phyloP scores from a whole-genome alignment of 176 grass and related monocot genomes.

The Hordeum marinum region DNA sequence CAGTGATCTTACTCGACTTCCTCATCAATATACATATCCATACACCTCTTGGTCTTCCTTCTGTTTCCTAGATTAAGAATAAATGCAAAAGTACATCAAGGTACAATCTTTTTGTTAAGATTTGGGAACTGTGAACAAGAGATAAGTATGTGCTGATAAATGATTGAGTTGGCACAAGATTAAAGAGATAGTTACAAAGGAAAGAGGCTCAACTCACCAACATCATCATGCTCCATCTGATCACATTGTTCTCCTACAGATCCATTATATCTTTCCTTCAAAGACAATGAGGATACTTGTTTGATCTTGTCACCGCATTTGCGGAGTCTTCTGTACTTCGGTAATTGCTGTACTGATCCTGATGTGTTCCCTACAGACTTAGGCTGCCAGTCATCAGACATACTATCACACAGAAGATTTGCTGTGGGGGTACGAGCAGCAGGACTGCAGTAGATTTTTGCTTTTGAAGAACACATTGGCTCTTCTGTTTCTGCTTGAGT shows the following conservation, averaged over 20 bases:
- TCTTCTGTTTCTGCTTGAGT: constrained; percentile 31
- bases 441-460: constrained; percentile 39
- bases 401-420: constrained; percentile 60
- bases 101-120: not conserved
- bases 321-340: constrained; percentile 68
- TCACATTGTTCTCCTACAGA: constrained; percentile 13
- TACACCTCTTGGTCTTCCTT: constrained; percentile 35
- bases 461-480: constrained; percentile 24
- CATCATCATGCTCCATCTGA: constrained; percentile 24
- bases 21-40: constrained; percentile 60
- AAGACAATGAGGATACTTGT: constrained; percentile 32
- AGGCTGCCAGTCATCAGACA: constrained; percentile 46
- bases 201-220: constrained; percentile 40
- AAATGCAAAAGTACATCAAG: constrained; percentile 14
- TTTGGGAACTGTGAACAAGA: not conserved
- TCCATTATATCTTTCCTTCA: constrained; percentile 35
- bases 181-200: not conserved
- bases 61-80: constrained; percentile 43
- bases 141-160: not conserved
- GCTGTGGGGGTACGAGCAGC: constrained; percentile 33
- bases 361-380: constrained; percentile 24
- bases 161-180: not conserved
- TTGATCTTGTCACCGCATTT: constrained; percentile 74
- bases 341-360: constrained; percentile 42
- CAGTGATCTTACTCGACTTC: constrained; percentile 74